phyloP scores from a whole-genome alignment of 2,329 filamentous ascomycete genomes.

The Alternaria arbusti region DNA sequence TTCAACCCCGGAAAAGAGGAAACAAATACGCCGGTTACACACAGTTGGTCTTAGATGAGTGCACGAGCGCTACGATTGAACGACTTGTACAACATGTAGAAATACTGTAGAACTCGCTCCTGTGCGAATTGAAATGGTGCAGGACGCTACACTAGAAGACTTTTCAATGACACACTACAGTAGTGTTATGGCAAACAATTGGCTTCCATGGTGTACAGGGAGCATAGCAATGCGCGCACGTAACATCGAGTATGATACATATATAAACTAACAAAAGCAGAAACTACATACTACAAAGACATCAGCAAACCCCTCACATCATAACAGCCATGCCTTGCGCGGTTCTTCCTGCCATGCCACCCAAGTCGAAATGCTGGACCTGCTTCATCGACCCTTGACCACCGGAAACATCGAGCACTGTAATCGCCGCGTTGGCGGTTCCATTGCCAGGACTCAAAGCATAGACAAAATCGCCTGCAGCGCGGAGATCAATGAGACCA shows the following conservation, averaged over 20 bases:
- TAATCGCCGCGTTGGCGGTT: slow-evolving; percentile 42
- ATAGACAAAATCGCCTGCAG: slow-evolving; percentile 63
- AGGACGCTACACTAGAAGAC: background rate
- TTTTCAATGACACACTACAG: background rate
- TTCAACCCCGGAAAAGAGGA: slow-evolving; percentile 9
- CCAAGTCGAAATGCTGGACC: slow-evolving; percentile 49
- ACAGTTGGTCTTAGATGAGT: slow-evolving; percentile 8
- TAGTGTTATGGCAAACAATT: background rate
- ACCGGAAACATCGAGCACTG: slow-evolving; percentile 49
- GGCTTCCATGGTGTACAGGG: background rate
- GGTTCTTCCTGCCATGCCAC: slow-evolving; percentile 29
- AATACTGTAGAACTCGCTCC: background rate
- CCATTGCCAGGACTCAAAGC: slow-evolving; percentile 63
- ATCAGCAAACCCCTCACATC: slow-evolving; percentile 9
- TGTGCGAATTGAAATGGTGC: background rate
- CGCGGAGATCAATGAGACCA: slow-evolving; percentile 63
- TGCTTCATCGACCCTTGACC: slow-evolving; percentile 31
- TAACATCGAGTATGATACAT: background rate
- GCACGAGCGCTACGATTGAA: background rate
- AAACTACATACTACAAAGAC: background rate
- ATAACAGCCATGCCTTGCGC: slow-evolving; percentile 47
- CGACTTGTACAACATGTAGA: background rate
- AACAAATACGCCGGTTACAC: slow-evolving; percentile 37
- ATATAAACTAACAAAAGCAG: background rate
- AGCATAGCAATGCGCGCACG: background rate